These are phyloP conservation scores for Malus hybrid DNA, from an alignment of 331 rosid genomes.

Conservation along the genomic window DNA sequence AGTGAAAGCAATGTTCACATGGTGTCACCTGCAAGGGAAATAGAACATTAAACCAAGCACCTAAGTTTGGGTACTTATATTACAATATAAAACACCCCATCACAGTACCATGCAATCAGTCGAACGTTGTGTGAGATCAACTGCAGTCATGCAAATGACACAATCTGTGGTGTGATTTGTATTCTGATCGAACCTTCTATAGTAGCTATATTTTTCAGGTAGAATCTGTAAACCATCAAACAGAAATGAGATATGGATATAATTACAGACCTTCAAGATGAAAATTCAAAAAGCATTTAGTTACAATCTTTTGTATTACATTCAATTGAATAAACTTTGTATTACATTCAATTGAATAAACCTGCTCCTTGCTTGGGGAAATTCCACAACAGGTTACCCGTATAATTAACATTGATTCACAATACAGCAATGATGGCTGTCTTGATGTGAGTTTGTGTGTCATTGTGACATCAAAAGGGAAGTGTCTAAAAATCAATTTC, in stretches of 20 bases:
- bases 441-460: neutral
- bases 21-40: constrained; percentile 70
- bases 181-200: constrained; percentile 55
- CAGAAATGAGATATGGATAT: constrained; percentile 2
- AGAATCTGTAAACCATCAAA: constrained; percentile 55
- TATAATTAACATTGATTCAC: neutral
- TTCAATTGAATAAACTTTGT: neutral
- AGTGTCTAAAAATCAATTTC: neutral
- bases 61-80: neutral
- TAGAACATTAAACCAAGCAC: constrained; percentile 13
- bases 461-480: neutral
- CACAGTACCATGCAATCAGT: constrained; percentile 77
- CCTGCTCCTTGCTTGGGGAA: neutral
- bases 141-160: constrained; percentile 92
- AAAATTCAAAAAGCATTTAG: neutral
- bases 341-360: neutral
- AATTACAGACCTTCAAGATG: neutral
- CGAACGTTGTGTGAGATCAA: constrained; percentile 51
- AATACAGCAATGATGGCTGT: neutral
- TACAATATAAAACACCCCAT: neutral
- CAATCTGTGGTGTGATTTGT: constrained; percentile 59
- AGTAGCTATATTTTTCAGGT: constrained; percentile 92
- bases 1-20: constrained; percentile 94
- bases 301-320: neutral
- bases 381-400: neutral